These are phyloP conservation scores for Biscogniauxia marginata DNA, from an alignment of 2,329 filamentous ascomycete species.

Conservation along the genomic window DNA sequence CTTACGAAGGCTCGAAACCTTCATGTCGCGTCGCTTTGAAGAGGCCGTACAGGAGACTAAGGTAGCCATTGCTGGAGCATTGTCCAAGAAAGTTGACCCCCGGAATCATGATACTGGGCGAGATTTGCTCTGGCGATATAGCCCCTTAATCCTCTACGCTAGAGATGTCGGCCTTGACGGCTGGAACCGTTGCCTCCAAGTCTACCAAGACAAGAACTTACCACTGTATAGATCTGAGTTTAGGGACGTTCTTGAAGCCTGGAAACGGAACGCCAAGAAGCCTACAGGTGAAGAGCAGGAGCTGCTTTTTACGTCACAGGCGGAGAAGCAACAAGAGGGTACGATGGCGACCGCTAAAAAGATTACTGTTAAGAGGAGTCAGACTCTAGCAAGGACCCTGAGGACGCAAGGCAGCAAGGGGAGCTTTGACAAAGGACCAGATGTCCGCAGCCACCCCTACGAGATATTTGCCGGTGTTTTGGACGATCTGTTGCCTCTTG, in stretches of 20 bases:
- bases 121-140: constrained; percentile 80
- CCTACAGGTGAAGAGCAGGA: constrained; percentile 75
- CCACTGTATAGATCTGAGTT: constrained; percentile 82
- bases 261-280: constrained; percentile 78
- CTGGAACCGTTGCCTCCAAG: constrained; percentile 76
- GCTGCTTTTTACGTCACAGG: constrained; percentile 80
- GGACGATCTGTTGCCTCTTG: constrained; percentile 77
- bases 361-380: constrained; percentile 89
- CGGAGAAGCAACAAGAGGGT: constrained; percentile 81
- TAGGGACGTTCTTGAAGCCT: constrained; percentile 70
- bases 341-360: constrained; percentile 76
- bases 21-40: constrained; percentile 79
- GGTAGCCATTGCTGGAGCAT: constrained; percentile 59
- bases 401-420: constrained; percentile 60
- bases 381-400: constrained; percentile 75
- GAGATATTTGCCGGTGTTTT: constrained; percentile 80
- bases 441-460: constrained; percentile 69
- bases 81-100: constrained; percentile 67
- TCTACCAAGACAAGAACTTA: constrained; percentile 76
- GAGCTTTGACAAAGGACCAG: constrained; percentile 55
- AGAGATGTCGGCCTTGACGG: constrained; percentile 78
- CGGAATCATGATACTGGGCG: constrained; percentile 70
- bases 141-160: constrained; percentile 82
- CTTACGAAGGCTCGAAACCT: constrained; percentile 74
- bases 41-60: constrained; percentile 69